Conservation (phyloP, 345 rosid species). For the Cardiospermum halicacabum region DNA sequence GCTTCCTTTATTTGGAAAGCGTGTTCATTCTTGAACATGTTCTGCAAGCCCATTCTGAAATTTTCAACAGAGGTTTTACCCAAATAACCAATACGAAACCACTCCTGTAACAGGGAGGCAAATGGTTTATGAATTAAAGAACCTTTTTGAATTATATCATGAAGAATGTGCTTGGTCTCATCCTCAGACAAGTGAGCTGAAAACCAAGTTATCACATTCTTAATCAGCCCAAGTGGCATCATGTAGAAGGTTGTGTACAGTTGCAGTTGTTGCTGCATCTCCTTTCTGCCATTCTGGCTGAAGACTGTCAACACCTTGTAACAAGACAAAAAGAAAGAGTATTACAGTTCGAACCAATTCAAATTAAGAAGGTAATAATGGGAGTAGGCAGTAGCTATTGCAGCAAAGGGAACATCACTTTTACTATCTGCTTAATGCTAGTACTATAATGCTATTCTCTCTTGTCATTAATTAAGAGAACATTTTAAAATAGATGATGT, state of each 20-base stretch:
- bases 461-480: not conserved
- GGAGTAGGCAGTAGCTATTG: not conserved
- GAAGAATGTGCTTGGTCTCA: constrained; percentile 50
- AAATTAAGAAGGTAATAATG: not conserved
- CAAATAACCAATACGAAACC: constrained; percentile 55
- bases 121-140: constrained; percentile 34
- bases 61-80: constrained; percentile 52
- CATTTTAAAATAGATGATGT: constrained; percentile 5
- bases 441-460: not conserved
- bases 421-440: not conserved
- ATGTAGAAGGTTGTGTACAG: constrained; percentile 49
- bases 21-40: constrained; percentile 39
- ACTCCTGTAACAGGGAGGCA: constrained; percentile 48
- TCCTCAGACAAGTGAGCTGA: constrained; percentile 52
- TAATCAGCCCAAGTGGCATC: constrained; percentile 74
- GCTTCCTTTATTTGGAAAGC: constrained; percentile 32
- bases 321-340: constrained; percentile 12
- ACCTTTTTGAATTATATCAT: constrained; percentile 31
- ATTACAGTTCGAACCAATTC: not conserved
- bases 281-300: constrained; percentile 40
- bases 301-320: constrained; percentile 54
- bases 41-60: constrained; percentile 44
- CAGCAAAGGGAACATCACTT: not conserved
- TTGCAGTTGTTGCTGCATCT: constrained; percentile 53
- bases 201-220: constrained; percentile 70